Evolutionary conservation across 2,329 filamentous ascomycete genomes (phyloP).

Genomic region (Sarocladiaceae sp.): DNA sequence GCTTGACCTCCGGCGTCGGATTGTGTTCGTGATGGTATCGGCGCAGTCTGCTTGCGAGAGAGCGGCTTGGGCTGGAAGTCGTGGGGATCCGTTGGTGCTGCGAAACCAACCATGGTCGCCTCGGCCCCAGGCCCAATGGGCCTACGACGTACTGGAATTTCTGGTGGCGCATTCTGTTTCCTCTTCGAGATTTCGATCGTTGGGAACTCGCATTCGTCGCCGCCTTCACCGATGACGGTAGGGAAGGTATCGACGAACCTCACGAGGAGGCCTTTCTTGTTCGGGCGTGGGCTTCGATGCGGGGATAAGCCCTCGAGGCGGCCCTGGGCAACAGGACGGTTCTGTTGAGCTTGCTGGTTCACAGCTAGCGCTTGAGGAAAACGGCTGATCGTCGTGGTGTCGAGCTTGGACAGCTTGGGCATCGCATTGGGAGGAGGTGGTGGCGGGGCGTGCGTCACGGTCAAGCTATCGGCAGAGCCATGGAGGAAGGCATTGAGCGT

Average conservation of each 20-base stretch:
- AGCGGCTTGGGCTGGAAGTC: conserved; percentile 52
- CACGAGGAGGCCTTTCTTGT: conserved; percentile 67
- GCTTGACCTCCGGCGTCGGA: conserved; percentile 10
- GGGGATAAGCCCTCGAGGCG: conserved; percentile 39
- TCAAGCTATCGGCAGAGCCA: conserved; percentile 50
- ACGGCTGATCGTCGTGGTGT: conserved; percentile 50
- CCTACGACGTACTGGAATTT: background rate
- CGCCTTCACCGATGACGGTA: conserved; percentile 84
- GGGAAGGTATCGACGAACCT: conserved; percentile 69
- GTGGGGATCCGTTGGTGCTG: conserved; percentile 14
- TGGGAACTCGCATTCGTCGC: conserved; percentile 76
- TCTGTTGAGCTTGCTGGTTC: conserved; percentile 38
- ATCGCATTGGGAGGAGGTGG: conserved; percentile 32
- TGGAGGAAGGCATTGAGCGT: conserved; percentile 58
- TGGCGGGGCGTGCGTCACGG: conserved; percentile 47
- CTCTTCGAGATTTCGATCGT: conserved; percentile 65
- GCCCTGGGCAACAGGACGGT: conserved; percentile 33
- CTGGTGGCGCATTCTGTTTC: conserved; percentile 31
- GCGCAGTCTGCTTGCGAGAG: conserved; percentile 52
- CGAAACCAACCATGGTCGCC: conserved; percentile 17
- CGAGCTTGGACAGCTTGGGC: conserved; percentile 51
- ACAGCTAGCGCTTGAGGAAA: conserved; percentile 51
- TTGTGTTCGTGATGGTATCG: conserved; percentile 6
- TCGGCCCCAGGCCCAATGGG: conserved; percentile 5
- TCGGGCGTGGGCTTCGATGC: conserved; percentile 39